Percentiles rank a stretch among this genome's conserved stretches.
These are phyloP conservation scores for Decorospora gaudefroyi DNA, from an alignment of 2,329 filamentous ascomycete genomes.

Conservation along the genomic window DNA sequence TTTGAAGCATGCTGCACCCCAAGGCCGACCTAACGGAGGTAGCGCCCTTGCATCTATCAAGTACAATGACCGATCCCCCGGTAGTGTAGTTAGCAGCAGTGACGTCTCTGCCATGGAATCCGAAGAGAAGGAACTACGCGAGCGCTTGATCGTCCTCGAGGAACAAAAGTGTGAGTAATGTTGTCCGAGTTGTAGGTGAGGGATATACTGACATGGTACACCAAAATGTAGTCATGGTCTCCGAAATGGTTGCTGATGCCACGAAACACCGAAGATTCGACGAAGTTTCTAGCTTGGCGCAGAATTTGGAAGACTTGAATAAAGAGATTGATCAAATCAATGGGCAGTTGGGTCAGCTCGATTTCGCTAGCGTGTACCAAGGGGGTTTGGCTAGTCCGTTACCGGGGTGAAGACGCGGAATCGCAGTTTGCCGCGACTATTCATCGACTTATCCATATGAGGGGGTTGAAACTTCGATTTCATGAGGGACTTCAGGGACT, in stretches of 20 bases:
- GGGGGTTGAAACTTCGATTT: too few relatives aligned
- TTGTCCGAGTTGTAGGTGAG: too few relatives aligned
- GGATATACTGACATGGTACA: too few relatives aligned
- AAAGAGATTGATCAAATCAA: conserved; percentile 73
- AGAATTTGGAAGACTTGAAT: conserved; percentile 81
- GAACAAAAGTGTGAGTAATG: conserved; percentile 93
- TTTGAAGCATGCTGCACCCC: conserved; percentile 60
- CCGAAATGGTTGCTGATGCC: conserved; percentile 79
- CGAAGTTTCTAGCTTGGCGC: conserved; percentile 77
- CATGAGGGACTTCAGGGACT: too few relatives aligned
- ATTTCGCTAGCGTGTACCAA: conserved; percentile 61
- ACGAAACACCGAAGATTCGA: conserved; percentile 79
- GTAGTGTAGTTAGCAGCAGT: conserved; percentile 61
- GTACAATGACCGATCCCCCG: conserved; percentile 58
- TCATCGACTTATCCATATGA: too few relatives aligned
- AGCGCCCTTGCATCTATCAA: conserved; percentile 63
- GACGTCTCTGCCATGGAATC: conserved; percentile 71
- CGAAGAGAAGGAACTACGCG: conserved; percentile 81
- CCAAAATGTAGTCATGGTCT: too few relatives aligned
- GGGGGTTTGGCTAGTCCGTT: conserved; percentile 32
- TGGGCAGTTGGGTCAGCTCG: conserved; percentile 67
- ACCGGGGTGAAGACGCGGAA: conserved; percentile 33
- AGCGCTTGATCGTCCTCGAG: conserved; percentile 80
- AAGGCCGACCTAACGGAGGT: conserved; percentile 49
- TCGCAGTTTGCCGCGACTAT: too few relatives aligned